Evolutionary conservation across 257 asterid species (phyloP), one percentile per base, ranked within the genome.

Genomic region (Solanum medicagineum): DNA sequence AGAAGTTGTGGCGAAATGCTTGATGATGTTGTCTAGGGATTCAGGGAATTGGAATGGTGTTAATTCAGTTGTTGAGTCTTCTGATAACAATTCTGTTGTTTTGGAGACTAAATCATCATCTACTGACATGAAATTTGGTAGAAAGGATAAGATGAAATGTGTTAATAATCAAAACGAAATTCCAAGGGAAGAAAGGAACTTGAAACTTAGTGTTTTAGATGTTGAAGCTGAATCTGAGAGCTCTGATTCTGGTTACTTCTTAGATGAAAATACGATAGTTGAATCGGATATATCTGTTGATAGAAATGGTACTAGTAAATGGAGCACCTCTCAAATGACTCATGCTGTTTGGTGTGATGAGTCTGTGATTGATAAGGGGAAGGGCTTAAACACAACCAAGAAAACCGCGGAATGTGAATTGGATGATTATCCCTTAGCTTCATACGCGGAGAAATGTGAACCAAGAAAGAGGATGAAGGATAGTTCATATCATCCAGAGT

Each of bases 221-320:
- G 90, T 14, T 56, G 93, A 87, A 47, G 89, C 83, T 29, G 83
- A 88, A 49, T 84, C 77, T 81, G 97, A 91, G 86, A 87, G 90
- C 84, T 95, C 99, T 26, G 99, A 93, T 90, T 95, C 99, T n/a
- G 99, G 91, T 54, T 95, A 96, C 89, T 95, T 92, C 90, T 89
- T 96, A 90, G 97, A 89, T 85, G 99, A 92, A 81, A 87, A 89
- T 87, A 89, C 87, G 20, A 92, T 91, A 87, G 91, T 86, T 60
- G 99, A 96, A 85, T 96, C 98, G 1, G 97, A 92, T 84, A 92
- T 88, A 74, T 93, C 97, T 7, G 92, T 90, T 8, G 94, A 89
- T 10, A 89, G 84, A 75, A 85, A 84, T 56, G 80, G 77, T 26
- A 74, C 85, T 36, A 79, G 85, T 53, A 87, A 91, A 42, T 84